Evolutionary conservation across 2,329 filamentous ascomycete genomes (phyloP), one percentile per base, ranked within the genome.

Genomic region (Talaromyces funiculosus): DNA sequence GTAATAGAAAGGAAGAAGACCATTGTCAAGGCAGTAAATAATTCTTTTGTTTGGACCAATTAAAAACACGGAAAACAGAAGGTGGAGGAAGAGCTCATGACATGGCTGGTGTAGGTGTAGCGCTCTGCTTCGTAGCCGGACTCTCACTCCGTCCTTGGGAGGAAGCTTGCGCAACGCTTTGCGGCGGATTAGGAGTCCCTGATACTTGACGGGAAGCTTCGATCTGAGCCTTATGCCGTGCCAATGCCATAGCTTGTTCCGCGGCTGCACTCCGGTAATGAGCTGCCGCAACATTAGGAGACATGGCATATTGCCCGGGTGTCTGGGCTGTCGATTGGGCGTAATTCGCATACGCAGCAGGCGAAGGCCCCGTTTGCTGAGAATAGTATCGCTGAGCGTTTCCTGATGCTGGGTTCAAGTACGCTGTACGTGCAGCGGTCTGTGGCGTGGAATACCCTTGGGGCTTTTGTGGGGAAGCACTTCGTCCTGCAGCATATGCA

Each of bases 181-280:
- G 60, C 31, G 67, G 43, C 9, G 73, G 70, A 29, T 76, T 74
- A 33, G 72, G 73, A 5, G 73, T 74, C 6, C 67, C 67, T 4
- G 73, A 68, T 33, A 66, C 69, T 61, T 73, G 72, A 16, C 70
- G 70, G 31, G 64, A 64, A 24, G 53, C 53, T 20, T 53, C 57
- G 47, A 60, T 16, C 22, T 57, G 60, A 31, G 59, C 53, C 33
- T 61, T 61, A 9, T 33, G 38, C 45, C 76, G 74, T n/a, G 71
- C 67, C 62, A 73, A 75, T 47, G 75, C 57, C 2, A 70, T 68
- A 22, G 73, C 73, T 63, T 77, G 75, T 56, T 77, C 75, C 42
- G 74, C 71, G 16, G 73, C 72, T 8, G 57, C 14, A 66, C 68
- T 76, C 26, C 75, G 71, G n/a, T 71, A 69, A 35, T 71, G 67